Percentiles rank a stretch among this genome's conserved stretches.
These are phyloP conservation scores for Metschnikowia lunata DNA, from an alignment of 805 yeast genomes.

Conservation along the genomic window DNA sequence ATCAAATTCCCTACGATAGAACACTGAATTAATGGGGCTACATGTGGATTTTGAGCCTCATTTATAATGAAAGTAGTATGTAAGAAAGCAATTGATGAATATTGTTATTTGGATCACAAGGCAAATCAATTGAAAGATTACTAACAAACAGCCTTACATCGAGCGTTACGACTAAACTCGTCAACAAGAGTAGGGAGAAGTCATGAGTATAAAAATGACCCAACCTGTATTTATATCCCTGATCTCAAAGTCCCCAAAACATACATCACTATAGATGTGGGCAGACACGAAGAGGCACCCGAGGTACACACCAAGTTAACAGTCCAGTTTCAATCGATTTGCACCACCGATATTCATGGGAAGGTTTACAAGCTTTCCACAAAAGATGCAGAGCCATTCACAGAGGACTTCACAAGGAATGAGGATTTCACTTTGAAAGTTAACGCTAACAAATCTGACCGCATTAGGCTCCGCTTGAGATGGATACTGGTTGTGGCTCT, in stretches of 20 bases:
- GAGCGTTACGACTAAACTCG: conserved; percentile 10
- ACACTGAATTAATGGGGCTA: neutral
- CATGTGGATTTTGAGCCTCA: conserved; percentile 18
- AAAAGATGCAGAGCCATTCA: conserved; percentile 11
- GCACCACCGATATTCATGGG: conserved; percentile 29
- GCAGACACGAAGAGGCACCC: neutral
- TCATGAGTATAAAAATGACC: conserved; percentile 19
- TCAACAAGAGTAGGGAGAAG: conserved; percentile 25
- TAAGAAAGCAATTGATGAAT: neutral
- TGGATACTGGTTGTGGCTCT: conserved; percentile 22
- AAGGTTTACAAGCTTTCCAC: conserved; percentile 18
- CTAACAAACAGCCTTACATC: conserved; percentile 16
- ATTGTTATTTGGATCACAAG: too few relatives aligned
- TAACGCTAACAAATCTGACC: conserved; percentile 17
- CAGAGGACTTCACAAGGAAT: conserved; percentile 4
- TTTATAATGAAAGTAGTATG: conserved; percentile 13
- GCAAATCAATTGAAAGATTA: neutral
- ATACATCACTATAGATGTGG: conserved; percentile 22
- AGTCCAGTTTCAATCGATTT: conserved; percentile 26
- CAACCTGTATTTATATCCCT: conserved; percentile 22
- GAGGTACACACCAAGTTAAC: conserved; percentile 16
- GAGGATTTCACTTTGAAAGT: conserved; percentile 11
- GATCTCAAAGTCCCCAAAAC: conserved; percentile 30
- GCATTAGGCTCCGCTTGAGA: conserved; percentile 12
- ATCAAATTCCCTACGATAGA: too few relatives aligned